Evolutionary conservation across 345 rosid species (phyloP).

Genomic region (Lepidium africanum): DNA sequence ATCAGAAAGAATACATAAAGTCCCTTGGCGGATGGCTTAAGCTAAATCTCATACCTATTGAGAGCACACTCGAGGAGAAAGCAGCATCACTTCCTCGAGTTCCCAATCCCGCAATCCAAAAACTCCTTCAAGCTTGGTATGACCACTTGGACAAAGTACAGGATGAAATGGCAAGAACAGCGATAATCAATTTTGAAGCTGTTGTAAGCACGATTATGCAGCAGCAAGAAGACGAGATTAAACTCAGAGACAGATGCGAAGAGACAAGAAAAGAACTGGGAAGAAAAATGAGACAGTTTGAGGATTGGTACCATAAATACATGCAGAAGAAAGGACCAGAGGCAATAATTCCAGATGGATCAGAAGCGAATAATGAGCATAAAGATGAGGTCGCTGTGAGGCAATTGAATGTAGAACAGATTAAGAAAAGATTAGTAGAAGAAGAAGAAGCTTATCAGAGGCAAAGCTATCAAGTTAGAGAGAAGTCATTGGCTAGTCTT

Average conservation of each 20-base stretch:
- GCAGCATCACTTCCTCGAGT: slow-evolving; percentile 80
- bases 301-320: slow-evolving; percentile 60
- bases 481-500: slow-evolving; percentile 66
- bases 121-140: slow-evolving; percentile 59
- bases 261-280: slow-evolving; percentile 49
- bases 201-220: slow-evolving; percentile 50
- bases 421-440: slow-evolving; percentile 51
- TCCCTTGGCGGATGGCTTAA: slow-evolving; percentile 64
- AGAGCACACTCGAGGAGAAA: slow-evolving; percentile 79
- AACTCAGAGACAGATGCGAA: slow-evolving; percentile 49
- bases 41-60: slow-evolving; percentile 78
- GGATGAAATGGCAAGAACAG: slow-evolving; percentile 64
- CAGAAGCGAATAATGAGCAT: slow-evolving; percentile 29
- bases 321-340: slow-evolving; percentile 42
- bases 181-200: slow-evolving; percentile 53
- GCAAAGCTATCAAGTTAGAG: slow-evolving; percentile 65
- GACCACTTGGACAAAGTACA: slow-evolving; percentile 50
- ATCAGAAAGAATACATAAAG: slow-evolving; percentile 64
- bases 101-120: slow-evolving; percentile 55
- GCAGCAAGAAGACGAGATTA: slow-evolving; percentile 62
- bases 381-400: slow-evolving; percentile 46
- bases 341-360: slow-evolving; percentile 38
- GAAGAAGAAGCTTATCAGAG: slow-evolving; percentile 54
- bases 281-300: slow-evolving; percentile 45
- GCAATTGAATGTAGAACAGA: slow-evolving; percentile 35